A percentile compares a stretch with the other conserved stretches of the same genome.
phyloP scores from a whole-genome alignment of 179 eudicot genomes.

The Corrigiola litoralis region DNA sequence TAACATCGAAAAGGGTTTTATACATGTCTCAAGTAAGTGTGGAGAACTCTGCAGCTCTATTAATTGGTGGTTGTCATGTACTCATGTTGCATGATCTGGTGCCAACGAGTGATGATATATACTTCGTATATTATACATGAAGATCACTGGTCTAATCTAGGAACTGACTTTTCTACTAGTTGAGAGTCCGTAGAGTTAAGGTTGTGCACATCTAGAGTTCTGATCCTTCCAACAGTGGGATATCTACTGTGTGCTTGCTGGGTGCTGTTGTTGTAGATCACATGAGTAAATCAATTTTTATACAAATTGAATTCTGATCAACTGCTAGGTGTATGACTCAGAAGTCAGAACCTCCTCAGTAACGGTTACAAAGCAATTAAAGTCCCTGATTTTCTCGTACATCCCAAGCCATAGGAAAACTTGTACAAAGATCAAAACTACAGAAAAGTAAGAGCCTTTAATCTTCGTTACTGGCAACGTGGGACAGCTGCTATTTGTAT shows the following conservation, averaged over 20 bases:
- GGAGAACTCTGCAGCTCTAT: not conserved
- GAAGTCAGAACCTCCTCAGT: not conserved
- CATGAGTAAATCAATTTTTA: too few species aligned
- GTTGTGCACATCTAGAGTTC: too few species aligned
- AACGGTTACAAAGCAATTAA: not conserved
- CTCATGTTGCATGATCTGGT: not conserved
- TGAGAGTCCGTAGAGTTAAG: too few species aligned
- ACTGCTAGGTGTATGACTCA: not conserved
- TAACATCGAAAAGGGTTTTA: not conserved
- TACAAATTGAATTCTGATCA: too few species aligned
- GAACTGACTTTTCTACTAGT: too few species aligned
- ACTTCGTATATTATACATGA: not conserved
- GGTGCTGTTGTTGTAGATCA: too few species aligned
- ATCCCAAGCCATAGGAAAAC: not conserved
- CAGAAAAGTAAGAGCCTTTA: not conserved
- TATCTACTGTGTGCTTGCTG: too few species aligned
- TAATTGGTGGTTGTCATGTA: not conserved
- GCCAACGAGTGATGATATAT: not conserved
- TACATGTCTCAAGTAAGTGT: not conserved
- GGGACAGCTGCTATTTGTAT: conserved; percentile 14
- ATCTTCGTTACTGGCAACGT: conserved; percentile 6
- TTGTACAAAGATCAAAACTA: not conserved
- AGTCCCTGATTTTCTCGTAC: not conserved
- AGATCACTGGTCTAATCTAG: too few species aligned
- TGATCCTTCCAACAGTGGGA: too few species aligned